Evolutionary conservation across 2,329 filamentous ascomycete genomes (phyloP).

Genomic region (Stagonosporopsis vannaccii): DNA sequence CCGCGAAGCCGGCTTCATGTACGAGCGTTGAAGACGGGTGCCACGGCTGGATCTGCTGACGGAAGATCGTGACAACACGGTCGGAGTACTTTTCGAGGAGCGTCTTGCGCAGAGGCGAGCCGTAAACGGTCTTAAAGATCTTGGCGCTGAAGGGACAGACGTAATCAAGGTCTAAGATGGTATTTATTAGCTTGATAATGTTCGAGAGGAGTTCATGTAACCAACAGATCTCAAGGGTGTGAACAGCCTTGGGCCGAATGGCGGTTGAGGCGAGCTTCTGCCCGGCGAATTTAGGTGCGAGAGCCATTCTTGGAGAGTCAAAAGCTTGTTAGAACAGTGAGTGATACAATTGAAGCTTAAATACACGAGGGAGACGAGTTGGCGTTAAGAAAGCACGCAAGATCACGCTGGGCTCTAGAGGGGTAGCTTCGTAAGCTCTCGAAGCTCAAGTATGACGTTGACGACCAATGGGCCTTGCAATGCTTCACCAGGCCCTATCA

Average conservation of each 20-base stretch:
- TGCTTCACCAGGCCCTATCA: neutral
- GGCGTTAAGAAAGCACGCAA: slow-evolving; percentile 29
- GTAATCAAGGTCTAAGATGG: slow-evolving; percentile 76
- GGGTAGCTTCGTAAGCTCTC: slow-evolving; percentile 24
- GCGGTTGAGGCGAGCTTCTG: slow-evolving; percentile 66
- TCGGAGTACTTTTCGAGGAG: slow-evolving; percentile 69
- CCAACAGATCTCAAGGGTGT: slow-evolving; percentile 63
- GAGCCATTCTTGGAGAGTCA: slow-evolving; percentile 64
- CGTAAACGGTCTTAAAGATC: slow-evolving; percentile 79
- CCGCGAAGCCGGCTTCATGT: slow-evolving; percentile 85
- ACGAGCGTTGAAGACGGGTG: slow-evolving; percentile 76
- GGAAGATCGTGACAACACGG: slow-evolving; percentile 78
- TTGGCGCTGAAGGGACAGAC: slow-evolving; percentile 81
- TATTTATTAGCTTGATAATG: neutral
- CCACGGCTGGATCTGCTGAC: slow-evolving; percentile 94
- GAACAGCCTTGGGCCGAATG: slow-evolving; percentile 54
- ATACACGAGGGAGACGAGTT: neutral
- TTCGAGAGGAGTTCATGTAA: neutral
- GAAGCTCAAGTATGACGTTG: slow-evolving; percentile 30
- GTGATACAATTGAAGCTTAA: neutral
- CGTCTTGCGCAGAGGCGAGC: slow-evolving; percentile 65
- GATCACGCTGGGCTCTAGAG: slow-evolving; percentile 12
- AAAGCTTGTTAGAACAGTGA: neutral
- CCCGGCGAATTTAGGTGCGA: slow-evolving; percentile 78
- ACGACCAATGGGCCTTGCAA: neutral